Evolutionary conservation across 2,329 filamentous ascomycete species (phyloP), one percentile per base, ranked within the genome.

Genomic region (Botrytis cinerea): DNA sequence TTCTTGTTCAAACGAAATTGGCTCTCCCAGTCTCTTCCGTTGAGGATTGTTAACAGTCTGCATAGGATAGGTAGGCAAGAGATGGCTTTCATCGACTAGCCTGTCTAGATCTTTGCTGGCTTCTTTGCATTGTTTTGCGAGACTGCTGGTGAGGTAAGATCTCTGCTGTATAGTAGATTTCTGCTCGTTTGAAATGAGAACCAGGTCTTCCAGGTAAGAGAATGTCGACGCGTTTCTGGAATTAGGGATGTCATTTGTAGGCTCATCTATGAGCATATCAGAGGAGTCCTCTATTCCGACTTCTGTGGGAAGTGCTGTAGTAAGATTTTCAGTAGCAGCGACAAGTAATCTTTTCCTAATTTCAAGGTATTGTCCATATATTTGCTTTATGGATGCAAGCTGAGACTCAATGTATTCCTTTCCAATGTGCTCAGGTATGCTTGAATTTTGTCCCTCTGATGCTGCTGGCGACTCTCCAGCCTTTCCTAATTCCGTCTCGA

Each of bases 61-160:
- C 76, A 84, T 81, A 0, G 87, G 85, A 75, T 89, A 84, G 14
- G 83, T 81, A 2, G 86, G 86, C 20, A 92, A 83, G 25, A 92
- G 82, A 75, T 90, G 88, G 77, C 89, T 91, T 78, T 91, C 89
- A 67, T 91, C 87, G 18, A 86, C 84, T 4, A 91, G 82, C 73
- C 86, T 87, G 67, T 85, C 84, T 12, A 91, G 81, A 2, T 82
- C 79, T 78, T 87, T 85, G 70, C 83, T 82, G 22, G 84, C 83
- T 18, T 88, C 86, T 74, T 86, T 86, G 35, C 84, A 82, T 75
- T 89, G 85, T 75, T 84, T 87, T 32, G 84, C 80, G 20, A 92
- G 81, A 25, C 83, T 80, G 25, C 83, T 79, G 73, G 85, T 87
- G 66, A 90, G 81, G 78, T 91, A 86, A 0, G 88, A 84, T 76